These are phyloP conservation scores for Marasmius sp. DNA, from an alignment of 1,284 basidiomycete genomes.

Conservation along the genomic window DNA sequence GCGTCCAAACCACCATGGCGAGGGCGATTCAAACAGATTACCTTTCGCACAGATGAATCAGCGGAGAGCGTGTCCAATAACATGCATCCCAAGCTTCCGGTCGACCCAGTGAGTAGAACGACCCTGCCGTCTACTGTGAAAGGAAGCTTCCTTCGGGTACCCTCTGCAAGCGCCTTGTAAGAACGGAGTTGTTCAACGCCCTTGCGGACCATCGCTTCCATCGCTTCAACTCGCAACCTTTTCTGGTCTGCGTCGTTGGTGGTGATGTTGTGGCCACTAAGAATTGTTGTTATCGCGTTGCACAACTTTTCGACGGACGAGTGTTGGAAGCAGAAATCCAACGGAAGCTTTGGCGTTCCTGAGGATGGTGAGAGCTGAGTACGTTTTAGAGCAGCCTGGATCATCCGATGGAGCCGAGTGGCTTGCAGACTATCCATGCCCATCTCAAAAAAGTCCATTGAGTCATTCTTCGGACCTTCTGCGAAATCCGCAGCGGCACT, in stretches of 20 bases:
- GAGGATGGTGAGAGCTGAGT: slow-evolving; percentile 21
- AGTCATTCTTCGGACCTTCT: slow-evolving; percentile 18
- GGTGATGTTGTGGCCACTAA: slow-evolving; percentile 18
- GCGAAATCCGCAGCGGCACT: slow-evolving; percentile 10
- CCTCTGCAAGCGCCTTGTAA: slow-evolving; percentile 17
- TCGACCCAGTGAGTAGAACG: slow-evolving; percentile 34
- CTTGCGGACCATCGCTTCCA: slow-evolving; percentile 30
- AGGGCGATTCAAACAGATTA: slow-evolving; percentile 31
- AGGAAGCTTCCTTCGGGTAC: slow-evolving; percentile 13
- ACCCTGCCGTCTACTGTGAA: slow-evolving; percentile 16
- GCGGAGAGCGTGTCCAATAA: slow-evolving; percentile 26
- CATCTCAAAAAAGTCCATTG: slow-evolving; percentile 32
- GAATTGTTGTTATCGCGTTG: slow-evolving; percentile 20
- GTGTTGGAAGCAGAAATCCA: slow-evolving; percentile 31
- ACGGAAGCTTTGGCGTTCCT: slow-evolving; percentile 17
- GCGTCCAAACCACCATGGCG: slow-evolving; percentile 11
- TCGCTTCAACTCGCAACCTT: slow-evolving; percentile 22
- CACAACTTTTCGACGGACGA: slow-evolving; percentile 27
- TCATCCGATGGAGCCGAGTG: slow-evolving; percentile 27
- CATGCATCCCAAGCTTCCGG: slow-evolving; percentile 33
- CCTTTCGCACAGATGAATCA: slow-evolving; percentile 24
- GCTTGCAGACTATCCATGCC: slow-evolving; percentile 39
- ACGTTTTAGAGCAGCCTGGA: slow-evolving; percentile 25
- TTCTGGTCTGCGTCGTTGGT: slow-evolving; percentile 10
- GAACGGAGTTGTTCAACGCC: slow-evolving; percentile 20